Evolutionary conservation across 176 grass and related monocot genomes (phyloP), one percentile per base, ranked within the genome.

Genomic region (Saccharum spontaneum): DNA sequence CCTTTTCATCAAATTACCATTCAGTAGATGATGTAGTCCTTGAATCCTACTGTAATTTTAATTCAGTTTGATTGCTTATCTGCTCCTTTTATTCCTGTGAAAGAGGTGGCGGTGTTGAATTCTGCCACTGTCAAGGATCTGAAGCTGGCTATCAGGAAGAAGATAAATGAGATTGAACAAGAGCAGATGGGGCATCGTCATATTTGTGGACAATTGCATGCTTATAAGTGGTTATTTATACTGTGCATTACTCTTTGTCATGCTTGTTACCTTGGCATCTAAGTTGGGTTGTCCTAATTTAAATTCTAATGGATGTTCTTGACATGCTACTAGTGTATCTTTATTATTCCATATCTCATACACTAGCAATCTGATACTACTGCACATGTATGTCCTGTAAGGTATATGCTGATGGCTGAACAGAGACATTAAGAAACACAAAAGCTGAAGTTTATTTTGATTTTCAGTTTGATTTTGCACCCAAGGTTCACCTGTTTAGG

Each of bases 121-220:
- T 74, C 90, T 36, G 91, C 97, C 22, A 89, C 84, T 11, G 82
- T 94, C 17, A 94, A 94, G 90, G 97, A 91, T 94, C 89, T 99
- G 75, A 96, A 99, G 86, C 75, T 86, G 39, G 89, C 93, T 83
- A 73, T 95, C 69, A 87, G 69, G 88, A 98, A 89, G 89, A 99
- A 94, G 86, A 88, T 94, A 79, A 92, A 82, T 84, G 91, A 94
- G 44, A 96, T 91, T 12, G 90, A 94, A 61, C 91, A 98, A 50
- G 86, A 80, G 76, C 57, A 81, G 79, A 95, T 98, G 93, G 93
- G 93, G 38, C 95, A 95, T 79, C 93, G 89, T 5, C 96, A 98
- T 61, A 95, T 98, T 71, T 71, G 30, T 30, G 10, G 44, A 52
- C 69, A 37, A 39, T 68, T n/a, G 14, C 34, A 45, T 73, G 46